phyloP scores from a whole-genome alignment of 768 basidiomycete genomes.

The Candolleomyces eurysporus region DNA sequence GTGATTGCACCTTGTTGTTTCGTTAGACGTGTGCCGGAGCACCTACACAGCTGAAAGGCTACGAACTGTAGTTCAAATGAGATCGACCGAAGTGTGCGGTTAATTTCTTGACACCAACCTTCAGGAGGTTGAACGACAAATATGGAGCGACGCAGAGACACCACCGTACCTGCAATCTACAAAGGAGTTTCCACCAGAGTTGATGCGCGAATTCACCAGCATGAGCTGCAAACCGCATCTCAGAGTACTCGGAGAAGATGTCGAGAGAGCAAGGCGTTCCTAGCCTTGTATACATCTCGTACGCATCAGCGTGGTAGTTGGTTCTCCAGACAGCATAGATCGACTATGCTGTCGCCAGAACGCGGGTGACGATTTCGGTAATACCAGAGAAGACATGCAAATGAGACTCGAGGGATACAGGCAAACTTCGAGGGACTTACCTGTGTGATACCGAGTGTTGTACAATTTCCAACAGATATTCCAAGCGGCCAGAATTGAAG shows the following conservation, averaged over 20 bases:
- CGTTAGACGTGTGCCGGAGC: conserved; percentile 48
- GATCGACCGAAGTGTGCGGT: too few species aligned
- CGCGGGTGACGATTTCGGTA: conserved; percentile 47
- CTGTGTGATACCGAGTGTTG: conserved; percentile 54
- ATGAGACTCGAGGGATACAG: background rate
- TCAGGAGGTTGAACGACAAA: conserved; percentile 46
- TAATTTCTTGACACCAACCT: conserved; percentile 23
- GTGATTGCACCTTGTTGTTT: conserved; percentile 36
- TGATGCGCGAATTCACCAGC: conserved; percentile 22
- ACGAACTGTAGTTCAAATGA: conserved; percentile 31
- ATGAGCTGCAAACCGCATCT: conserved; percentile 37
- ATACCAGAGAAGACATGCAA: conserved; percentile 28
- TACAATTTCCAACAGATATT: conserved; percentile 46
- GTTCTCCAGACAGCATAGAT: conserved; percentile 51
- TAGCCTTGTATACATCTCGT: conserved; percentile 33
- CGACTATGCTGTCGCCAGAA: conserved; percentile 49
- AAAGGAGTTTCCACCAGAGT: background rate
- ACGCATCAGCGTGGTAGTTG: conserved; percentile 27
- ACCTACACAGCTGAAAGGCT: conserved; percentile 52
- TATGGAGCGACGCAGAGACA: conserved; percentile 42
- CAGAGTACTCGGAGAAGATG: conserved; percentile 45
- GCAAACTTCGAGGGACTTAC: conserved; percentile 26
- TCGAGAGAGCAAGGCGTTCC: conserved; percentile 50
- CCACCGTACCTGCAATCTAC: conserved; percentile 48
- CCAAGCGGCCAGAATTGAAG: conserved; percentile 55